Conservation (phyloP, 441 rosid species). For the Sinapis alba region DNA sequence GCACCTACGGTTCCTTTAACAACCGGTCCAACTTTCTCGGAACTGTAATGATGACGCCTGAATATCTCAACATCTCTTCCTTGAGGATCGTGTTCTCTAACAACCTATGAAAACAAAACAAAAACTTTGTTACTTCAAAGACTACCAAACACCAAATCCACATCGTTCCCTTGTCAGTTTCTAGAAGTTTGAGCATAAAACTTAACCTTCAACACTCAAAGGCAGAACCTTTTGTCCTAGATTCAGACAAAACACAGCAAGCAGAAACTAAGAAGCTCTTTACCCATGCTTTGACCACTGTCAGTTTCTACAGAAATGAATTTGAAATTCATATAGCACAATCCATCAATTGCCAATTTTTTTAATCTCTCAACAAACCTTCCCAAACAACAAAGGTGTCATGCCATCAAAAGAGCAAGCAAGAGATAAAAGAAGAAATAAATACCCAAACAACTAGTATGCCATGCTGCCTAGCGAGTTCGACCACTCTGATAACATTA, state of each 20-base stretch:
- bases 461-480: constrained; percentile 72
- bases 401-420: constrained; percentile 17
- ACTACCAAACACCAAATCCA: neutral
- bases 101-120: constrained; percentile 49
- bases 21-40: constrained; percentile 58
- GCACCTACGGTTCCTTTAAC: constrained; percentile 66
- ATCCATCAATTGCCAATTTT: neutral
- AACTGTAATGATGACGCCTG: constrained; percentile 60
- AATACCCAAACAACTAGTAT: constrained; percentile 79
- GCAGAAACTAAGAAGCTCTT: neutral
- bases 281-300: neutral
- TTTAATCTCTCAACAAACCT: neutral
- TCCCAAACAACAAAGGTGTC: neutral
- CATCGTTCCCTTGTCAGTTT: neutral
- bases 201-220: neutral
- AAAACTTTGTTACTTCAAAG: constrained; percentile 3
- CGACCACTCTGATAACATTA: constrained; percentile 68
- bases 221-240: neutral
- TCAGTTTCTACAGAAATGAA: neutral
- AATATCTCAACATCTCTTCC: constrained; percentile 87
- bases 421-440: constrained; percentile 16
- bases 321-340: too few species aligned
- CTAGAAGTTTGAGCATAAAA: neutral
- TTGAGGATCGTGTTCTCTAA: constrained; percentile 70
- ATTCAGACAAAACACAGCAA: neutral